phyloP scores from a whole-genome alignment of 2,329 filamentous ascomycete species.

The Neoscytalidium dimidiatum region DNA sequence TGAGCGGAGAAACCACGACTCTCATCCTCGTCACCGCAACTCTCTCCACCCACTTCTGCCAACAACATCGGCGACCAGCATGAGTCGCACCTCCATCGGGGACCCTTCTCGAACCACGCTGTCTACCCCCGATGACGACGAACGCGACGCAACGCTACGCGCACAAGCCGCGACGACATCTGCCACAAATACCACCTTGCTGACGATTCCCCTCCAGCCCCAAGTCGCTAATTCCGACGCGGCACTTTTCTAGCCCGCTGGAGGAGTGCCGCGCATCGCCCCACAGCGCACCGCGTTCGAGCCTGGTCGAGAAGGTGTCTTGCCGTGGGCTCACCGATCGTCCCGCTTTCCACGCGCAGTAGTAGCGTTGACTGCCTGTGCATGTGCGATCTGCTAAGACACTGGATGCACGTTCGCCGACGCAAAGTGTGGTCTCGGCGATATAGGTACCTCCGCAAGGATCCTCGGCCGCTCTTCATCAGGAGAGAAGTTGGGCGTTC shows the following conservation, averaged over 20 bases:
- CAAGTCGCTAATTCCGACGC: neutral
- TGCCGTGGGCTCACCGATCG: neutral
- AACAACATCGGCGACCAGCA: neutral
- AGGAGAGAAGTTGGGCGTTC: neutral
- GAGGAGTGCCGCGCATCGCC: neutral
- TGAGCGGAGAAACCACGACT: neutral
- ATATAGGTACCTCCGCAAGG: too few relatives aligned
- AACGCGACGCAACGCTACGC: neutral
- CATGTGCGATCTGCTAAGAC: neutral
- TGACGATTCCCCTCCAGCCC: neutral
- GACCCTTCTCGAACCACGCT: neutral
- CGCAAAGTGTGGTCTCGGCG: neutral
- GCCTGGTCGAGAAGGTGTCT: too few relatives aligned
- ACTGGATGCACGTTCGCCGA: neutral
- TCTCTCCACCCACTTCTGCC: neutral
- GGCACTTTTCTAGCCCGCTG: neutral
- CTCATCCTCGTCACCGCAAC: neutral
- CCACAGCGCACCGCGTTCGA: neutral
- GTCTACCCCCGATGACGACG: neutral
- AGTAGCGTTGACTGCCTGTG: too few relatives aligned
- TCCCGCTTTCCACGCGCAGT: neutral
- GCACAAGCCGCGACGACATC: too few relatives aligned
- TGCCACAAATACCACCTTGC: too few relatives aligned
- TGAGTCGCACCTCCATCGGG: neutral
- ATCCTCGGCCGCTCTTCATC: neutral